A percentile compares a stretch with the other conserved stretches of the same genome.
Conservation (phyloP, 306 rosid species). For the Argentina anserina region DNA sequence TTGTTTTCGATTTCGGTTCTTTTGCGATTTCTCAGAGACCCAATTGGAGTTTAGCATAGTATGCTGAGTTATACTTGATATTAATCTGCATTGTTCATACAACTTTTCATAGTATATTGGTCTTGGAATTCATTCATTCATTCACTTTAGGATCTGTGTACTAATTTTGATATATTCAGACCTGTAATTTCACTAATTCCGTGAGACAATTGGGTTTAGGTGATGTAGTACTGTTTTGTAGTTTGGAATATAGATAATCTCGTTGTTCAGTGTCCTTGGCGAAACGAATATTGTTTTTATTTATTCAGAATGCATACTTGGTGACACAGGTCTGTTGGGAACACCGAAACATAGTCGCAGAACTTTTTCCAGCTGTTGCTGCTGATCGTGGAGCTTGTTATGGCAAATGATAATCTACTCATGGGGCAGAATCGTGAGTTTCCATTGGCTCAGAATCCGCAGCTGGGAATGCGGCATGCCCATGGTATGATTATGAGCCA, state of each 20-base stretch:
- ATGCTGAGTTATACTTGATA: background rate
- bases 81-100: no score
- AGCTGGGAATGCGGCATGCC: conserved; percentile 13
- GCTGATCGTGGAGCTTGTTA: conserved; percentile 12
- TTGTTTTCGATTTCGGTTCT: background rate
- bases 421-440: conserved; percentile 25
- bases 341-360: background rate
- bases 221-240: conserved; percentile 5
- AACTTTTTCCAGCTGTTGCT: conserved; percentile 1
- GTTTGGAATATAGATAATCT: background rate
- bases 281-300: background rate
- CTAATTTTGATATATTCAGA: background rate
- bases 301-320: background rate
- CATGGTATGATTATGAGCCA: conserved; percentile 20
- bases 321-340: conserved; percentile 18
- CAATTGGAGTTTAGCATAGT: background rate
- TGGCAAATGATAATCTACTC: conserved; percentile 31
- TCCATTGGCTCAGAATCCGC: conserved; percentile 6
- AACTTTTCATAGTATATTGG: no score
- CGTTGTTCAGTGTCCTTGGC: background rate
- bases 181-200: background rate
- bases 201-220: background rate
- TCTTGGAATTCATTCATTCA: background rate
- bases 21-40: background rate
- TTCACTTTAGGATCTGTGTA: background rate